Evolutionary conservation across 2,329 filamentous ascomycete genomes (phyloP).

Genomic region (Calonectria honghensis): DNA sequence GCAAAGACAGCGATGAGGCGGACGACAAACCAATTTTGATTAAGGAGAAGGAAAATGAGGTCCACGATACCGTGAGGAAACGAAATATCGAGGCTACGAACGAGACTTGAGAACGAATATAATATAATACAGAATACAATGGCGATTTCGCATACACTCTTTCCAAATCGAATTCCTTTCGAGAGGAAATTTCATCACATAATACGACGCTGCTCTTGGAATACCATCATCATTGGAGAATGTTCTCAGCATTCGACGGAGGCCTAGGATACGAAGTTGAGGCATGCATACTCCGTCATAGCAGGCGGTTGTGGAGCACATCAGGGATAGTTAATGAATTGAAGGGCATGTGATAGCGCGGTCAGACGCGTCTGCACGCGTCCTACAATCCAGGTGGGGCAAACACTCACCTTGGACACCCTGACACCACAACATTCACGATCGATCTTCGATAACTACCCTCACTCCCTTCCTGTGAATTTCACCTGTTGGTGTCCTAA

Average conservation of each 20-base stretch:
- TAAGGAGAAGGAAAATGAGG: slow-evolving; percentile 46
- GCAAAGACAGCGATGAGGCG: slow-evolving; percentile 58
- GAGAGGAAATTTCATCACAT: neutral
- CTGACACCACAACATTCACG: slow-evolving; percentile 11
- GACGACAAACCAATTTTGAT: slow-evolving; percentile 53
- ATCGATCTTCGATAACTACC: neutral
- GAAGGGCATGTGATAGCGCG: slow-evolving; percentile 44
- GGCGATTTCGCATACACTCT: neutral
- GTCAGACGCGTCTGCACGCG: slow-evolving; percentile 37
- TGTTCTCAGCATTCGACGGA: neutral
- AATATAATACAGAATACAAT: neutral
- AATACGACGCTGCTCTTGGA: neutral
- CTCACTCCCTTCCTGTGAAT: neutral
- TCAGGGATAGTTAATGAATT: slow-evolving; percentile 19
- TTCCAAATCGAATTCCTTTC: neutral
- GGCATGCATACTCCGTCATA: neutral
- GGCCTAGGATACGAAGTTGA: neutral
- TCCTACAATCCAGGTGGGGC: slow-evolving; percentile 34
- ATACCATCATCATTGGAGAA: neutral
- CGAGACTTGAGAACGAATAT: slow-evolving; percentile 23
- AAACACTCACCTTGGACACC: neutral
- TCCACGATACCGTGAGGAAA: slow-evolving; percentile 52
- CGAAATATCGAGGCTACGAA: slow-evolving; percentile 46
- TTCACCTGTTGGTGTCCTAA: neutral
- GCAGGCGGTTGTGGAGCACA: neutral